These are phyloP conservation scores for Chimonanthus praecox DNA, from an alignment of 164 flowering plant species.

Conservation along the genomic window DNA sequence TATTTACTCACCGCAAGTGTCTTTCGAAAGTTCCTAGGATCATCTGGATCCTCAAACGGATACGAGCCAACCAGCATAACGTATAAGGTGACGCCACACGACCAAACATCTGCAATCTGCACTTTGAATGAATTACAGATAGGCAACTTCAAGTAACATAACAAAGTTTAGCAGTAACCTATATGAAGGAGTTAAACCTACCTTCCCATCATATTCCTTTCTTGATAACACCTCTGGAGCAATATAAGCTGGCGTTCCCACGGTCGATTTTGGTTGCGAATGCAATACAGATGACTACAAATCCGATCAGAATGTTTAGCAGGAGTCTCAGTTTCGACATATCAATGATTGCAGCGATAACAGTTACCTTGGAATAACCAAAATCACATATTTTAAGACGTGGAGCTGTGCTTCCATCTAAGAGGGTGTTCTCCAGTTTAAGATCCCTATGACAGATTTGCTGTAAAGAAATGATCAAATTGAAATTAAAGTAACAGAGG, in stretches of 20 bases:
- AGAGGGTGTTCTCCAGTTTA: conserved; percentile 74
- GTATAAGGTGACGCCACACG: conserved; percentile 86
- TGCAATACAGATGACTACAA: conserved; percentile 69
- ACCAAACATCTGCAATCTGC: conserved; percentile 90
- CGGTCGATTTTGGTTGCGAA: conserved; percentile 86
- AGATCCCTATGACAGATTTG: conserved; percentile 83
- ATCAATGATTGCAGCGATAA: background rate
- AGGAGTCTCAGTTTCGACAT: background rate
- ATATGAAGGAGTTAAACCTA: conserved; percentile 9
- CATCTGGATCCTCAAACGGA: conserved; percentile 87
- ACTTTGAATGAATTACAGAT: conserved; percentile 11
- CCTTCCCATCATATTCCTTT: conserved; percentile 86
- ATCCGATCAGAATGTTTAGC: conserved; percentile 7
- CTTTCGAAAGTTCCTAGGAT: conserved; percentile 71
- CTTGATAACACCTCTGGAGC: conserved; percentile 77
- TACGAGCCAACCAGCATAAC: conserved; percentile 89
- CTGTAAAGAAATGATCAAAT: conserved; percentile 21
- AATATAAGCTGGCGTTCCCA: conserved; percentile 86
- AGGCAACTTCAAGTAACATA: background rate
- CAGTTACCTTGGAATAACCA: conserved; percentile 72
- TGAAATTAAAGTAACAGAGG: background rate
- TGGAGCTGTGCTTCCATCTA: conserved; percentile 69
- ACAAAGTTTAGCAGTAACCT: background rate
- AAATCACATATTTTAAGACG: conserved; percentile 80
- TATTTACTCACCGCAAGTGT: conserved; percentile 53